These are phyloP conservation scores for Penstemon barbatus DNA, from an alignment of 257 asterid species.

Conservation along the genomic window DNA sequence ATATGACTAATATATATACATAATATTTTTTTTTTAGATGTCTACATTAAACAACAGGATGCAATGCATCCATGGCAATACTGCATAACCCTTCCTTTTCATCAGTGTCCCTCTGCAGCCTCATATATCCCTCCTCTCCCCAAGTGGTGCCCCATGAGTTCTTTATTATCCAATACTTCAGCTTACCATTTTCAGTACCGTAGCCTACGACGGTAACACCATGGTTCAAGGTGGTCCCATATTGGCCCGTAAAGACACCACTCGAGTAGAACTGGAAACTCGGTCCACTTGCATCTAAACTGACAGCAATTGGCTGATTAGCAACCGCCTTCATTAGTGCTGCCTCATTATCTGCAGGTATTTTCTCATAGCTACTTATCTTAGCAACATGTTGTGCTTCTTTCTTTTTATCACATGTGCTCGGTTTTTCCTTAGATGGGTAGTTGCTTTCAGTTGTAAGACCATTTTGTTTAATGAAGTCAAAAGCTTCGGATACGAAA, in stretches of 20 bases:
- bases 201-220: slow-evolving; percentile 28
- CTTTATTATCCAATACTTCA: slow-evolving; percentile 28
- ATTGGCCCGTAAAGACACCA: slow-evolving; percentile 23
- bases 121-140: neutral
- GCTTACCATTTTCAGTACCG: slow-evolving; percentile 2
- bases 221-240: slow-evolving; percentile 24
- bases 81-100: slow-evolving; percentile 22
- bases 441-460: slow-evolving; percentile 17
- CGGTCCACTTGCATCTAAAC: neutral
- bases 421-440: neutral
- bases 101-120: slow-evolving; percentile 17
- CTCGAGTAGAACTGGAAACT: slow-evolving; percentile 21
- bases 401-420: slow-evolving; percentile 17
- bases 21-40: too few species aligned
- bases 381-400: slow-evolving; percentile 25
- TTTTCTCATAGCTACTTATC: slow-evolving; percentile 10
- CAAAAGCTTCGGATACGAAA: neutral
- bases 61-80: slow-evolving; percentile 21
- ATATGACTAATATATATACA: too few species aligned
- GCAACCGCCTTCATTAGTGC: slow-evolving; percentile 25
- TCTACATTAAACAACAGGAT: slow-evolving; percentile 5
- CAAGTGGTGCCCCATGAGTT: slow-evolving; percentile 22
- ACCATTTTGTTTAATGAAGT: too few species aligned
- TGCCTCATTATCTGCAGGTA: slow-evolving; percentile 10
- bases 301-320: slow-evolving; percentile 2